A percentile compares a stretch with the other conserved stretches of the same genome.
These are phyloP conservation scores for Solanum virginianum DNA, from an alignment of 257 asterid genomes.

Conservation along the genomic window DNA sequence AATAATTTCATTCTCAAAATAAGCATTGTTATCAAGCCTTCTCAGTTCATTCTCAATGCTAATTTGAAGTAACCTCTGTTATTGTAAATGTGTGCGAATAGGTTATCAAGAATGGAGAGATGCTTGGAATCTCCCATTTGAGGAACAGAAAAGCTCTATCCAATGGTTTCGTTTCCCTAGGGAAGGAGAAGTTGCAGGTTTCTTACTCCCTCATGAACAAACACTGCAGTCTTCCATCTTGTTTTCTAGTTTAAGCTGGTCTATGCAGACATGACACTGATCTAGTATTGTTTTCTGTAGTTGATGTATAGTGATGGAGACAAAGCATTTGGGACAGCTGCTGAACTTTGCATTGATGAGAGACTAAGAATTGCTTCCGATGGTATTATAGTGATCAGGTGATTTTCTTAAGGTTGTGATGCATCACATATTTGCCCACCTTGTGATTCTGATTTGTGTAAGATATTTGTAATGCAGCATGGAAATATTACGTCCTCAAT, in stretches of 20 bases:
- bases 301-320: constrained; percentile 98
- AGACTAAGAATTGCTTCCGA: constrained; percentile 82
- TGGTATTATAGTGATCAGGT: constrained; percentile 95
- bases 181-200: constrained; percentile 95
- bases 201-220: neutral
- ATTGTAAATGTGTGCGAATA: constrained; percentile 8
- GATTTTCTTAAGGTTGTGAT: neutral
- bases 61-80: neutral
- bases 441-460: neutral
- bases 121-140: constrained; percentile 97
- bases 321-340: constrained; percentile 95
- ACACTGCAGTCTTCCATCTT: neutral
- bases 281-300: constrained; percentile 17
- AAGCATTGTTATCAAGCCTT: neutral
- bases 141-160: constrained; percentile 88
- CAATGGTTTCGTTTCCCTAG: constrained; percentile 75
- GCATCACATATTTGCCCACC: constrained; percentile 7
- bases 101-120: constrained; percentile 99
- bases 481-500: constrained; percentile 87
- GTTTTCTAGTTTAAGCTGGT: neutral
- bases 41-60: neutral
- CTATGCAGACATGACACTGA: neutral
- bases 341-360: constrained; percentile 89
- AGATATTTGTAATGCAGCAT: constrained; percentile 40
- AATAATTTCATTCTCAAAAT: neutral